Evolutionary conservation across 75 land plant species (phyloP), one percentile per base, ranked within the genome.

Genomic region (Pseudotsuga menziesii): DNA sequence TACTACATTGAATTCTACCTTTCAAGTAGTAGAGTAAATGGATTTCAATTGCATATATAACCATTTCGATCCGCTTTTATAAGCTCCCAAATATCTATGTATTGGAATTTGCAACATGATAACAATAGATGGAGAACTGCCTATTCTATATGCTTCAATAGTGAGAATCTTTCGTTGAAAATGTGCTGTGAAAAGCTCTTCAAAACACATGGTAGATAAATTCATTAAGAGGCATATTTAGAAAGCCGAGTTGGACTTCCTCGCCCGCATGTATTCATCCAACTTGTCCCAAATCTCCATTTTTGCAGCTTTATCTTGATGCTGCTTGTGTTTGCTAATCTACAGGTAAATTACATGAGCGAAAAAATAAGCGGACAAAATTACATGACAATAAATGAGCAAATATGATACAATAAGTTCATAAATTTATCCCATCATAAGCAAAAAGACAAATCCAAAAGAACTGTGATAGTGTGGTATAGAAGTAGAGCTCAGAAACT

Each of bases 191-290:
- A 35, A 66, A 35, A 16, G 4, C 5, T 32, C 35, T 17, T 35
- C 17, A 66, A 19, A 11, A 64, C 8, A 6, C 69, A 29, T 4
- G 5, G 17, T 4, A 6, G 41, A 35, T 64, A 35, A 16, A 32
- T 4, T 64, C 5, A 29, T 29, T 29, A 29, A 29, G 32, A 29
- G 36, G 16, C 7, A 1, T 35, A 35, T 17, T 32, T 2, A 64
- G 16, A 32, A 64, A 64, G 4, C 15, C 2, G 19, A 64, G 17
- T 66, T 32, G 5, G 6, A 66, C 70, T 7, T 66, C 12, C 94
- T 77, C 32, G 32, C 32, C 32, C 32, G 1, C 32, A 29, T 29
- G 32, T 29, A 29, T 29, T 29, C 32, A 29, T 29, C 32, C 1
- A 29, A 1, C 32, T 29, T 29, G 32, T 29, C 32, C 32, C 32